Evolutionary conservation across 805 yeast genomes (phyloP).

Genomic region (Starmera quercuum): DNA sequence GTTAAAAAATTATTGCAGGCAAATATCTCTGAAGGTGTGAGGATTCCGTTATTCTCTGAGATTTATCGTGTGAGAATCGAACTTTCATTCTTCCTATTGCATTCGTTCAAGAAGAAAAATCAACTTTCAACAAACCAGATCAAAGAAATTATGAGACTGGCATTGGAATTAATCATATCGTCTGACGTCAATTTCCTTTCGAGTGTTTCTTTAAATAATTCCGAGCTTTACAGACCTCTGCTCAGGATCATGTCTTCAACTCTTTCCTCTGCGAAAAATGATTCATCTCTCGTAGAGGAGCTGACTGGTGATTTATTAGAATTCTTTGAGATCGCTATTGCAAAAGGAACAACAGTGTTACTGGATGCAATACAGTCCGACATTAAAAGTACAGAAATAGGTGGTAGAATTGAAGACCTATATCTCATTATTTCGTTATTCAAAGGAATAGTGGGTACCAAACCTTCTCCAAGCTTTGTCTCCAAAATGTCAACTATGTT

Average conservation of each 20-base stretch:
- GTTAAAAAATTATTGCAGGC: slow-evolving; percentile 44
- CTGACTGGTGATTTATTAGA: slow-evolving; percentile 45
- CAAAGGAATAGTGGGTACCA: slow-evolving; percentile 44
- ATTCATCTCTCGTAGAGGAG: slow-evolving; percentile 35
- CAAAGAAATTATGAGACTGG: slow-evolving; percentile 18
- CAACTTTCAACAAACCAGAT: slow-evolving; percentile 10
- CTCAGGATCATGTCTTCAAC: slow-evolving; percentile 48
- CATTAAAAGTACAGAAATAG: slow-evolving; percentile 28
- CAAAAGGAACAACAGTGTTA: slow-evolving; percentile 56
- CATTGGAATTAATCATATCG: slow-evolving; percentile 40
- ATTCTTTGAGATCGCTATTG: slow-evolving; percentile 55
- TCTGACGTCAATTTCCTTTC: slow-evolving; percentile 40
- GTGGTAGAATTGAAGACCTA: slow-evolving; percentile 57
- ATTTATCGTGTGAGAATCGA: slow-evolving; percentile 60
- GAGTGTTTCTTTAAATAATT: slow-evolving; percentile 30
- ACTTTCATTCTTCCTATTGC: slow-evolving; percentile 42
- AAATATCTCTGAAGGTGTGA: slow-evolving; percentile 43
- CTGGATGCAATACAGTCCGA: slow-evolving; percentile 53
- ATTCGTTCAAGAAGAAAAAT: slow-evolving; percentile 7
- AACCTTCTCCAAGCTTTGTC: slow-evolving; percentile 40
- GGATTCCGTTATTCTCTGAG: slow-evolving; percentile 37
- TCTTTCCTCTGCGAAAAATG: slow-evolving; percentile 34
- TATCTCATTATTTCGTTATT: slow-evolving; percentile 56
- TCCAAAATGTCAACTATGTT: slow-evolving; percentile 44
- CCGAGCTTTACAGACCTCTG: slow-evolving; percentile 48